Conservation (phyloP, 148 eudicot genomes). For the Camellia sinensis region DNA sequence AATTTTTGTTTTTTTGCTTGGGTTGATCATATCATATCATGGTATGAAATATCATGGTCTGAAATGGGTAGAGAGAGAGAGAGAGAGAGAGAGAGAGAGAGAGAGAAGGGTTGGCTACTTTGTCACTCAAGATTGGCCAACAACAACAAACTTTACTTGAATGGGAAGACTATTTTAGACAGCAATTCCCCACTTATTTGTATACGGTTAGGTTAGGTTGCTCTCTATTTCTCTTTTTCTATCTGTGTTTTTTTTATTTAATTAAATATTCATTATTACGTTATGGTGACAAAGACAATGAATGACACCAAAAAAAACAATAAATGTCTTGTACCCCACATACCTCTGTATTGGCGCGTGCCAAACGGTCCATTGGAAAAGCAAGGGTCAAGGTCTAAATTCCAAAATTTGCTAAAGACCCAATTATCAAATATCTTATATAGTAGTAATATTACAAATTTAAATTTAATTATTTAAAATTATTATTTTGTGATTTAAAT, state of each 20-base stretch:
- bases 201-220: constrained; percentile 36
- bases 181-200: constrained; percentile 25
- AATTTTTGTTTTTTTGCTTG: constrained; percentile 32
- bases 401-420: no score
- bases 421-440: no score
- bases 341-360: no score
- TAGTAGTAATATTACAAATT: no score
- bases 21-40: no score
- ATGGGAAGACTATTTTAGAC: constrained; percentile 56
- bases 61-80: constrained; percentile 21
- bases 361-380: no score
- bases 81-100: constrained; percentile 9
- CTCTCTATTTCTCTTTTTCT: background rate
- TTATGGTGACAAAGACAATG: background rate
- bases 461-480: no score
- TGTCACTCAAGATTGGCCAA: constrained; percentile 54
- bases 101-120: constrained; percentile 46
- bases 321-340: no score
- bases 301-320: no score
- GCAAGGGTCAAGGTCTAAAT: no score
- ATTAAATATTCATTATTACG: constrained; percentile 7
- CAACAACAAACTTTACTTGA: constrained; percentile 73
- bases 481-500: no score
- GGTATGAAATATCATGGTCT: no score
- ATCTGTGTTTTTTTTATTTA: background rate